Percentiles rank a stretch among this genome's conserved stretches.
These are phyloP conservation scores for Kokia cookei DNA, from an alignment of 441 rosid species.

Conservation along the genomic window DNA sequence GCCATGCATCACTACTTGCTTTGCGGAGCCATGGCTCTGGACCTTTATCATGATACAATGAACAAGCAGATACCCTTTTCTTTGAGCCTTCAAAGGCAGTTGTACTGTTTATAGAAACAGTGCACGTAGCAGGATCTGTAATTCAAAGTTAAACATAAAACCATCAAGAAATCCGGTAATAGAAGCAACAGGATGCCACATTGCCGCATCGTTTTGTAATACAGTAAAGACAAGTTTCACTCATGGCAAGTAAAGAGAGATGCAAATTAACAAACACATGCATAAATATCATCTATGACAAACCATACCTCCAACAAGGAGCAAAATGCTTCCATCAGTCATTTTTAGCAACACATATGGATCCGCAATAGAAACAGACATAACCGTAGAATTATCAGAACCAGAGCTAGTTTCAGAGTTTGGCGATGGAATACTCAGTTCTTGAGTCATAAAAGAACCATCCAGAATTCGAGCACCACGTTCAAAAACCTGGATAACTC, in stretches of 20 bases:
- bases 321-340: slow-evolving; percentile 87
- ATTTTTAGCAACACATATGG: slow-evolving; percentile 85
- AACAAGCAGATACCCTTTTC: slow-evolving; percentile 72
- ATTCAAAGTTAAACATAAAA: slow-evolving; percentile 24
- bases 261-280: slow-evolving; percentile 8
- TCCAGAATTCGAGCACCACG: slow-evolving; percentile 93
- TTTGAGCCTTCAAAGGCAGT: slow-evolving; percentile 61
- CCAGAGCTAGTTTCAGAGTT: slow-evolving; percentile 66
- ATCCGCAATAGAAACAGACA: slow-evolving; percentile 91
- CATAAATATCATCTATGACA: slow-evolving; percentile 9
- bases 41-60: slow-evolving; percentile 92
- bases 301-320: slow-evolving; percentile 88
- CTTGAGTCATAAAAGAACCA: slow-evolving; percentile 97
- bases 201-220: background rate
- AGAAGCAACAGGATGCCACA: background rate
- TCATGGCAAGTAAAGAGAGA: slow-evolving; percentile 3
- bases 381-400: slow-evolving; percentile 64
- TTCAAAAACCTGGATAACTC: slow-evolving; percentile 93
- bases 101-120: slow-evolving; percentile 66
- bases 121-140: slow-evolving; percentile 88
- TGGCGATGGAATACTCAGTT: slow-evolving; percentile 67
- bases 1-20: slow-evolving; percentile 98
- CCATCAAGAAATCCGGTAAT: background rate
- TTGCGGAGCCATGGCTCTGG: slow-evolving; percentile 95
- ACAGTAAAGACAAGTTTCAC: background rate